Evolutionary conservation across 2,329 filamentous ascomycete species (phyloP).

Genomic region (Teratosphaeria zuluensis): DNA sequence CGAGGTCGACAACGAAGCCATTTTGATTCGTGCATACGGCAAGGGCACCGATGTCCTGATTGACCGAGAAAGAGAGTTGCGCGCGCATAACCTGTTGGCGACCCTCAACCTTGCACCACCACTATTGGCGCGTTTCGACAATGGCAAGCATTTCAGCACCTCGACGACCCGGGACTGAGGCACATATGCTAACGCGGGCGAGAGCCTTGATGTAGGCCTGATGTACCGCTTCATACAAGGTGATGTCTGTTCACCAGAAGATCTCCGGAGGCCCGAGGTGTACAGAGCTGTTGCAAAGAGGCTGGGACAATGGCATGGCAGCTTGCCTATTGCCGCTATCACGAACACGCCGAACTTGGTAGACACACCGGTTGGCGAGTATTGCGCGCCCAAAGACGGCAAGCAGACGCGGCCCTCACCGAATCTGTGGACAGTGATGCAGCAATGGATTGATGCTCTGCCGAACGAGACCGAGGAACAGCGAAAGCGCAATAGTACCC

Average conservation of each 20-base stretch:
- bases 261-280: slow-evolving; percentile 65
- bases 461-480: slow-evolving; percentile 64
- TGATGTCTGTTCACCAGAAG: slow-evolving; percentile 66
- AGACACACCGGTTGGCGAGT: slow-evolving; percentile 11
- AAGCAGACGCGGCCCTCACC: slow-evolving; percentile 58
- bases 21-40: slow-evolving; percentile 87
- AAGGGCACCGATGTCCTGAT: slow-evolving; percentile 91
- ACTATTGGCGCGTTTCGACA: slow-evolving; percentile 84
- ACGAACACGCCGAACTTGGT: slow-evolving; percentile 27
- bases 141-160: slow-evolving; percentile 46
- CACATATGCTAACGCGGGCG: background rate
- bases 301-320: slow-evolving; percentile 88
- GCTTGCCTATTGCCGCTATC: slow-evolving; percentile 46
- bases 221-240: slow-evolving; percentile 87
- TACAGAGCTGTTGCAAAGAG: slow-evolving; percentile 75
- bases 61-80: slow-evolving; percentile 66
- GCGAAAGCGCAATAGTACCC: slow-evolving; percentile 51
- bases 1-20: slow-evolving; percentile 71
- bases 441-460: slow-evolving; percentile 87
- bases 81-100: slow-evolving; percentile 75
- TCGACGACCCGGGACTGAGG: background rate
- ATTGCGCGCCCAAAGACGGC: slow-evolving; percentile 14
- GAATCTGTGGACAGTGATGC: slow-evolving; percentile 90
- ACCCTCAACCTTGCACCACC: slow-evolving; percentile 72
- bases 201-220: slow-evolving; percentile 38